Evolutionary conservation across 208 protist species (phyloP).

Genomic region (Acanthamoeba culbertsoni): DNA sequence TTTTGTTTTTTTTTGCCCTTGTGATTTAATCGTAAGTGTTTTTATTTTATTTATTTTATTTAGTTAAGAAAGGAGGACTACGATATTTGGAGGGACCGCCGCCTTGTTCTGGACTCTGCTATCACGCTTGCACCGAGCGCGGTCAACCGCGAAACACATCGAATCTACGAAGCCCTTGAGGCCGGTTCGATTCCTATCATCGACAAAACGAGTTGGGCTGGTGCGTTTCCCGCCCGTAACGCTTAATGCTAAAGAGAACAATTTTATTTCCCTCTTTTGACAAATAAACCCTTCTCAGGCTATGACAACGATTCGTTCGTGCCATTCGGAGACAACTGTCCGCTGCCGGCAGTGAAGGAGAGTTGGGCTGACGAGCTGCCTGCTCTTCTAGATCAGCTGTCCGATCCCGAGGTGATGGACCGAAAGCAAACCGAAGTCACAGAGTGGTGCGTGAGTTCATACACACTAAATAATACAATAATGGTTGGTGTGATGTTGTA

Average conservation of each 20-base stretch:
- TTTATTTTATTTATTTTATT: background rate
- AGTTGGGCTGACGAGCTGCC: conserved; percentile 5
- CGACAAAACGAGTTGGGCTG: background rate
- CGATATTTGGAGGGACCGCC: conserved; percentile 19
- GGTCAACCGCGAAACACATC: background rate
- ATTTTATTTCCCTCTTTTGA: background rate
- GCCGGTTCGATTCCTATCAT: conserved; percentile 28
- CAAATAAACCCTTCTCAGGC: background rate
- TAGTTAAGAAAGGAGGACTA: background rate
- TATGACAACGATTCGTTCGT: conserved; percentile 14
- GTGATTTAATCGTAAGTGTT: background rate
- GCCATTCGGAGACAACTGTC: conserved; percentile 29
- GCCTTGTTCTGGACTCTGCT: conserved; percentile 1
- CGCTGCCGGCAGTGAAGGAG: background rate
- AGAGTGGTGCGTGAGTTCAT: background rate
- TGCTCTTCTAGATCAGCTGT: conserved; percentile 18
- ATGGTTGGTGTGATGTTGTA: too few species aligned
- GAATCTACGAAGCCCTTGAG: conserved; percentile 22
- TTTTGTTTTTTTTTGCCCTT: background rate
- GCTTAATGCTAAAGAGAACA: background rate
- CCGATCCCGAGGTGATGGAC: background rate
- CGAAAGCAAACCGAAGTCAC: background rate
- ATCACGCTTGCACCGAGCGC: background rate
- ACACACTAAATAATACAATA: too few species aligned
- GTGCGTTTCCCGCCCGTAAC: background rate